These are phyloP conservation scores for Phtheirospermum japonicum DNA, from an alignment of 257 asterid species.

Conservation along the genomic window DNA sequence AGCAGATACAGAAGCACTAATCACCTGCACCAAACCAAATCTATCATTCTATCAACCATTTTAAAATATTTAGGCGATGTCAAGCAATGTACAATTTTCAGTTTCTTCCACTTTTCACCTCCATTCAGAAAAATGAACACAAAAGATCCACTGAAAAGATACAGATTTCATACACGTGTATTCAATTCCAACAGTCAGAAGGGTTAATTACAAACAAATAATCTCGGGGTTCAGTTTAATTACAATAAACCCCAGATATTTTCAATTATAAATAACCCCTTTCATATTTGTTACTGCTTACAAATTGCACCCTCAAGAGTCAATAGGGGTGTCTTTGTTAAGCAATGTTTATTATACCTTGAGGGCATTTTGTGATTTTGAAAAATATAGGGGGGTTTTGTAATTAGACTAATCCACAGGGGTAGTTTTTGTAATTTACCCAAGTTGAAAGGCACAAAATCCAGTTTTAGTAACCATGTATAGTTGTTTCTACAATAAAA, in stretches of 20 bases:
- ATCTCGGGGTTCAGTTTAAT: neutral
- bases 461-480: neutral
- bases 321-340: too few species aligned
- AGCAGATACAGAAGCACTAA: conserved; percentile 57
- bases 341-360: neutral
- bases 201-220: neutral
- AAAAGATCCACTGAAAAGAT: neutral
- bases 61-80: neutral
- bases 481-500: neutral
- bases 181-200: neutral
- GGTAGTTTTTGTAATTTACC: neutral
- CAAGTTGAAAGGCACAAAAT: neutral
- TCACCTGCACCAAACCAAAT: conserved; percentile 48
- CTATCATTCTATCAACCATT: neutral
- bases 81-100: neutral
- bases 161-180: neutral
- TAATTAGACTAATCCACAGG: neutral
- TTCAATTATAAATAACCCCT: neutral
- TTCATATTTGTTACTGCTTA: neutral
- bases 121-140: conserved; percentile 8
- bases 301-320: neutral
- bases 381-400: neutral
- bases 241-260: neutral
- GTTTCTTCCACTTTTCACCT: conserved; percentile 3
- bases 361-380: neutral